Percentiles rank a stretch among this genome's conserved stretches.
Conservation (phyloP, 352 stramenopile species). For the Achlya hypogyna region DNA sequence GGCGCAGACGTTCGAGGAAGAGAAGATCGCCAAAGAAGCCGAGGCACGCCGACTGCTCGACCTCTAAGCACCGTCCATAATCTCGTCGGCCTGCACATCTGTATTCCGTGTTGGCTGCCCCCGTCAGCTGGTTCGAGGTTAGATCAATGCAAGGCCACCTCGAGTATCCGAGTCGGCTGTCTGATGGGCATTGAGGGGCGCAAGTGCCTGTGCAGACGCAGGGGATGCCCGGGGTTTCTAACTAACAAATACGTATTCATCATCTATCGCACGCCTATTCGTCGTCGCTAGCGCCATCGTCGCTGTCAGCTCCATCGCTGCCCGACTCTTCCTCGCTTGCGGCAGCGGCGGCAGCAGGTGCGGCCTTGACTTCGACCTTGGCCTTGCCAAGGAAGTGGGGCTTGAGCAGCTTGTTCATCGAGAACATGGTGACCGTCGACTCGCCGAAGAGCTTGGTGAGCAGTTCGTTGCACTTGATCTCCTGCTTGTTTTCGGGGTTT, state of each 20-base stretch:
- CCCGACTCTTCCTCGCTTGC: background rate
- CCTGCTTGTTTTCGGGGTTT: constrained; percentile 28
- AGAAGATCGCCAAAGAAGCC: constrained; percentile 67
- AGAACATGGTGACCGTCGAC: constrained; percentile 27
- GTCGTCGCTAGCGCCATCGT: background rate
- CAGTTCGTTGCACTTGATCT: constrained; percentile 30
- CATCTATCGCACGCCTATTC: background rate
- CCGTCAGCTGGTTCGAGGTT: too few relatives aligned
- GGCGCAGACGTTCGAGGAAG: constrained; percentile 68
- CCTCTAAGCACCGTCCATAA: constrained; percentile 29
- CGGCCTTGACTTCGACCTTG: constrained; percentile 2
- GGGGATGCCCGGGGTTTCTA: background rate
- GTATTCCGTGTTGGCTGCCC: too few relatives aligned
- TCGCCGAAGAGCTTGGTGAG: constrained; percentile 25
- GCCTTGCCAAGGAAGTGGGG: constrained; percentile 26
- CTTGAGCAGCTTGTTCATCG: constrained; percentile 28
- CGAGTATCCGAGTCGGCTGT: too few relatives aligned
- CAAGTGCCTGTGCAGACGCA: background rate
- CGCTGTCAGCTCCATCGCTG: background rate
- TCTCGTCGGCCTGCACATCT: too few relatives aligned
- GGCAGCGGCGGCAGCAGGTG: background rate
- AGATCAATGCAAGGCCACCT: too few relatives aligned
- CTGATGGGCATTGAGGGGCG: too few relatives aligned
- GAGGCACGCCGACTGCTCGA: constrained; percentile 62
- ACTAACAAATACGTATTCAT: constrained; percentile 12